Percentiles rank a stretch among this genome's conserved stretches.
Evolutionary conservation across 352 stramenopile genomes (phyloP).

Genomic region (Globisporangium takayamanum): DNA sequence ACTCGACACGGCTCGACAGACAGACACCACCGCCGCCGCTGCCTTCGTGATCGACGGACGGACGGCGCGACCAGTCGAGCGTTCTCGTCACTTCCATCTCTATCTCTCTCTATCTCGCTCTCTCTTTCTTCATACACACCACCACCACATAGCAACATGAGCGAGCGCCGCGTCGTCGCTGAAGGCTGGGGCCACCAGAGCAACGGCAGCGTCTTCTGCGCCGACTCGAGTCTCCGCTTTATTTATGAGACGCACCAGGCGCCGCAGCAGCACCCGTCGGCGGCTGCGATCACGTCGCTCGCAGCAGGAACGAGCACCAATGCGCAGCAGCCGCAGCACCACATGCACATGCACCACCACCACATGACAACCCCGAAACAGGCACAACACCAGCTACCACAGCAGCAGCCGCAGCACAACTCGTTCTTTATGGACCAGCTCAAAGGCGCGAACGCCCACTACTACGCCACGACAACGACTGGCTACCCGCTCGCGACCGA

Average conservation of each 20-base stretch:
- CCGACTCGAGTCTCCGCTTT: slow-evolving; percentile 73
- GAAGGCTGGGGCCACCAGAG: slow-evolving; percentile 57
- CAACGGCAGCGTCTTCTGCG: slow-evolving; percentile 69
- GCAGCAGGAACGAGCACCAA: slow-evolving; percentile 1
- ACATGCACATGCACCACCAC: not conserved
- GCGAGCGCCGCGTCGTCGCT: slow-evolving; percentile 53
- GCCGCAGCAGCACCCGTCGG: slow-evolving; percentile 11
- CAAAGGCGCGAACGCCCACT: slow-evolving; percentile 11
- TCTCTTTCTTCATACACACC: not conserved
- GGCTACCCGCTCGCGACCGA: slow-evolving; percentile 4
- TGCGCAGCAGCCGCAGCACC: not conserved
- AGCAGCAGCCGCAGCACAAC: not conserved
- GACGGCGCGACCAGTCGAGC: not conserved
- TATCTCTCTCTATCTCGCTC: not conserved
- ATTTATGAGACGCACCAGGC: slow-evolving; percentile 57
- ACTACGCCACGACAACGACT: slow-evolving; percentile 1
- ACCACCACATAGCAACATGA: slow-evolving; percentile 1
- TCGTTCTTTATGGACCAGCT: slow-evolving; percentile 16
- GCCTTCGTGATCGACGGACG: not conserved
- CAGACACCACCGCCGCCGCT: not conserved
- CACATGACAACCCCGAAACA: not conserved
- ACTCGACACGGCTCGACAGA: not conserved
- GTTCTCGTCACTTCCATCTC: not conserved
- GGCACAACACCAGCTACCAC: not conserved
- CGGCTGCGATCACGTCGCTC: slow-evolving; percentile 28